Evolutionary conservation across 345 rosid species (phyloP), one percentile per base, ranked within the genome.

Genomic region (Raphanus raphanistrum): DNA sequence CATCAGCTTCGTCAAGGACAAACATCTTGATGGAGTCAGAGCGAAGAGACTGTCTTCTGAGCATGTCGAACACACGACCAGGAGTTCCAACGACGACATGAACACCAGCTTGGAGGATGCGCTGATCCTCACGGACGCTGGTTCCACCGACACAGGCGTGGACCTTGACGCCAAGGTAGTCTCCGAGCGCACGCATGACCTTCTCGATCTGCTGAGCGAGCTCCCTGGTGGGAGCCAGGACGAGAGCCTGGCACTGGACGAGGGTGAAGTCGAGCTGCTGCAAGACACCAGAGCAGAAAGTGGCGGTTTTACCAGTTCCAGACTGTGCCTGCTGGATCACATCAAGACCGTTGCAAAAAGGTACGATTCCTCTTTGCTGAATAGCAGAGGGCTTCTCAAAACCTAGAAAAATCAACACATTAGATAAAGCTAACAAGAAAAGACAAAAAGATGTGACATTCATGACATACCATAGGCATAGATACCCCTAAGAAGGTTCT

Each of bases 1-100:
- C 52, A 45, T 45, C 52, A 45, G 52, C 52, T 45, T 45, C 15
- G 12, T 45, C 52, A 45, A 45, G 52, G 12, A 45, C 52, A 45
- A 45, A 4, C 52, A 45, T 45, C 12, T 45, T 45, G 52, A 45
- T 45, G 15, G 15, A 6, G 15, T 45, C 52, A 13, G 52, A n/a
- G 12, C 52, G 52, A 36, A 36, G 43, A 0, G 43, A 8, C 43
- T 36, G 43, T 36, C 43, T 8, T 36, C 43, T 88, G 89, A 62
- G 88, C 35, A 32, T 32, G 35, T 32, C 35, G 35, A 32, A 32
- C 6, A 32, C 35, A 32, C 35, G 35, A 32, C 92, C 95, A 63
- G 91, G 91, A n/a, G 93, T 87, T 41, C 93, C 96, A 60, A 91
- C 93, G 10, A 87, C 96, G 76, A 91, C 93, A 84, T 89, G 92